Percentiles rank a stretch among this genome's conserved stretches.
Conservation (phyloP, 192 early-diverging fungal genomes). For the Backusella macrospora region DNA sequence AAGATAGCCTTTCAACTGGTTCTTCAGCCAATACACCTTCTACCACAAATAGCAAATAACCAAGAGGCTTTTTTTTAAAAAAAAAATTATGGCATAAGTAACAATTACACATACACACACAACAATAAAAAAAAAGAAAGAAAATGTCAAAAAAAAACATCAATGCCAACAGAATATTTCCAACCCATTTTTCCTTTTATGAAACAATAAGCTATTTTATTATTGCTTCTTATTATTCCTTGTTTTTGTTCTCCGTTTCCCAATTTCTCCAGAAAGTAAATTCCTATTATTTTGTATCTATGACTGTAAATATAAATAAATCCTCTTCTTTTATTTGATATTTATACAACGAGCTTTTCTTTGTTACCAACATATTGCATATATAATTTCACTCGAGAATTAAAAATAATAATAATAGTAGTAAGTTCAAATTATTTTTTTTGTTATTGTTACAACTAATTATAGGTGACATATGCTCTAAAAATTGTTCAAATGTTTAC, state of each 20-base stretch:
- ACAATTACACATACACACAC: not conserved
- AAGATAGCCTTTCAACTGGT: not conserved
- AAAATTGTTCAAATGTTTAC: too few relatives aligned
- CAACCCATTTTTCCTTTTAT: not conserved
- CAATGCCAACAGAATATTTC: not conserved
- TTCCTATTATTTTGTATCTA: conserved; percentile 4
- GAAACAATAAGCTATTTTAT: not conserved
- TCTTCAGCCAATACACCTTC: not conserved
- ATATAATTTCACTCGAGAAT: not conserved
- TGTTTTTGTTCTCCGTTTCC: not conserved
- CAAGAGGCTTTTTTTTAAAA: not conserved
- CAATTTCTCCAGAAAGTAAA: not conserved
- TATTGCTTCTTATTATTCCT: not conserved
- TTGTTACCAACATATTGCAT: not conserved
- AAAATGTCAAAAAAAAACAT: not conserved
- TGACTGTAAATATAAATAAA: conserved; percentile 5
- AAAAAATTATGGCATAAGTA: not conserved
- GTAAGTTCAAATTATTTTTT: too few relatives aligned
- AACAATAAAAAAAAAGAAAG: not conserved
- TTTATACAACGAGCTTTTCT: not conserved
- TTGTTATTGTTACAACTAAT: too few relatives aligned
- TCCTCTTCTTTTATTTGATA: not conserved
- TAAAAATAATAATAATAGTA: too few relatives aligned
- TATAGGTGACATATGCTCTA: too few relatives aligned
- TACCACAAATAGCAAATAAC: not conserved